phyloP scores from a whole-genome alignment of 129 eudicot genomes.

The Tagetes erecta region DNA sequence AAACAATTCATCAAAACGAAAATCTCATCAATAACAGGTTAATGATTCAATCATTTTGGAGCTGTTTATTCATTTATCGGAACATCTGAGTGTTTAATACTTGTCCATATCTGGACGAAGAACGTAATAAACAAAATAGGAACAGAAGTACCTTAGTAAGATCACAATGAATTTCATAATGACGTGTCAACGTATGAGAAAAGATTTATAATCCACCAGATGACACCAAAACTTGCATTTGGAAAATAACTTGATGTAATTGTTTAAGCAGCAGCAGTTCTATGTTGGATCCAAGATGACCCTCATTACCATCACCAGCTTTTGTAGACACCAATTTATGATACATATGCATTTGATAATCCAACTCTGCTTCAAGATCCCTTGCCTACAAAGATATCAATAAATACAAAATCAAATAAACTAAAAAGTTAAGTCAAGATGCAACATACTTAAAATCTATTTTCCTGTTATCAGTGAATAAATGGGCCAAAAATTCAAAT shows the following conservation, averaged over 20 bases:
- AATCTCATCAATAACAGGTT: not conserved
- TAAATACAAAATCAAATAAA: constrained; percentile 8
- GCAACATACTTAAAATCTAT: not conserved
- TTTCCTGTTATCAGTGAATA: not conserved
- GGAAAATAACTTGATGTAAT: constrained; percentile 79
- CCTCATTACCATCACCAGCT: constrained; percentile 59
- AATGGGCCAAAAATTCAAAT: not conserved
- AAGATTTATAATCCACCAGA: constrained; percentile 94
- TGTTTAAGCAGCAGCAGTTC: constrained; percentile 77
- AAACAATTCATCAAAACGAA: not conserved
- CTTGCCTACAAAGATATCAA: constrained; percentile 62
- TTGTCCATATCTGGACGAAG: not conserved
- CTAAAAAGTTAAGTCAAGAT: not conserved
- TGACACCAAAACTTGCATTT: constrained; percentile 98
- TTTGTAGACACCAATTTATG: constrained; percentile 72
- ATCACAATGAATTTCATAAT: constrained; percentile 94
- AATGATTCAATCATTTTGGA: not conserved
- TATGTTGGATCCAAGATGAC: constrained; percentile 69
- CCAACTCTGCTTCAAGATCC: constrained; percentile 96
- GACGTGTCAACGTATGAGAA: constrained; percentile 96
- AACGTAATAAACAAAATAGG: constrained; percentile 1
- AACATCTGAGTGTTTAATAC: not conserved
- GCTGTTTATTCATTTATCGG: not conserved
- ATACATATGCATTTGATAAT: constrained; percentile 89
- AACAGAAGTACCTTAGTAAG: constrained; percentile 73